Evolutionary conservation across 495 filamentous ascomycete species (phyloP).

Genomic region (Aspergillus haitiensis): DNA sequence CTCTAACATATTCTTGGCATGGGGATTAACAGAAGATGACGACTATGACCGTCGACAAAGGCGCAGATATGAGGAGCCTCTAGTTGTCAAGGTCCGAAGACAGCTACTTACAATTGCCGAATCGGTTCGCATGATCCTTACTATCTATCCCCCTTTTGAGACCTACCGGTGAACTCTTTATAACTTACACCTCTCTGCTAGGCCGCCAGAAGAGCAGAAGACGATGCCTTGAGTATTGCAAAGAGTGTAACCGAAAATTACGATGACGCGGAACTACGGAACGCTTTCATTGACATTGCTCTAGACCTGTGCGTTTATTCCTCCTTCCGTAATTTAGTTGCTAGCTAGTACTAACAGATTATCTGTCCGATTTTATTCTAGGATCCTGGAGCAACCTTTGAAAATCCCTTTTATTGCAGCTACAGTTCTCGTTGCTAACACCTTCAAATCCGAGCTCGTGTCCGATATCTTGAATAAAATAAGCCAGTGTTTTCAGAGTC

Average conservation of each 20-base stretch:
- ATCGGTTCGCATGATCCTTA: constrained; percentile 54
- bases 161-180: background rate
- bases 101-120: constrained; percentile 83
- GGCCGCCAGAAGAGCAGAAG: constrained; percentile 75
- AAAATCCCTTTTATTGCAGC: constrained; percentile 92
- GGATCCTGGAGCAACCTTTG: constrained; percentile 84
- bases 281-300: constrained; percentile 66
- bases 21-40: constrained; percentile 63
- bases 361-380: constrained; percentile 21
- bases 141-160: background rate
- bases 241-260: constrained; percentile 74
- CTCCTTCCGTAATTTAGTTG: background rate
- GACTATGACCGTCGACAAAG: constrained; percentile 73
- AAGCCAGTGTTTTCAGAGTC: constrained; percentile 55
- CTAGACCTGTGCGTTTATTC: constrained; percentile 65
- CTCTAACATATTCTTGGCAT: constrained; percentile 14
- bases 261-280: constrained; percentile 72
- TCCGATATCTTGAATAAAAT: constrained; percentile 64
- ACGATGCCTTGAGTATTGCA: constrained; percentile 75
- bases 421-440: constrained; percentile 73
- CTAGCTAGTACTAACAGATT: background rate
- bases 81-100: constrained; percentile 71
- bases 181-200: constrained; percentile 30
- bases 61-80: constrained; percentile 76
- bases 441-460: constrained; percentile 68